A percentile compares a stretch with the other conserved stretches of the same genome.
Evolutionary conservation across 441 rosid genomes (phyloP).

Genomic region (Populus tomentosa): DNA sequence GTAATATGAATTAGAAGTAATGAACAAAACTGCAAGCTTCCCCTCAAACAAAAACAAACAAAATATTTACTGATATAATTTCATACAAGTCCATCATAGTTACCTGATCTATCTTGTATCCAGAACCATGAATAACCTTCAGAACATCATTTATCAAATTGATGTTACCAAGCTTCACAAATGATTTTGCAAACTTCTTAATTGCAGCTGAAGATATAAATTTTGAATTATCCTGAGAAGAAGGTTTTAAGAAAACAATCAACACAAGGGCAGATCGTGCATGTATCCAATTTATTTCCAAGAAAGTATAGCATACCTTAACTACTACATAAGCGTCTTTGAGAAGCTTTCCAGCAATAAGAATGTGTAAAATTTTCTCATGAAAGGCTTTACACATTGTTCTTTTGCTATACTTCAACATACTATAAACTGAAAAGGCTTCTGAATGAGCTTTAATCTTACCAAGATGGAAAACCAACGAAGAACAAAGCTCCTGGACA

Average conservation of each 20-base stretch:
- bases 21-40: no score
- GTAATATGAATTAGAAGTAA: no score
- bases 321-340: constrained; percentile 86
- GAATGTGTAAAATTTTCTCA: constrained; percentile 72
- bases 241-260: background rate
- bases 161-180: constrained; percentile 4
- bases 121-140: constrained; percentile 1
- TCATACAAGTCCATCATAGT: background rate
- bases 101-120: constrained; percentile 1
- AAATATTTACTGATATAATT: background rate
- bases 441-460: constrained; percentile 55
- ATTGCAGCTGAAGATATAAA: background rate
- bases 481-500: constrained; percentile 66
- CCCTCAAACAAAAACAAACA: background rate
- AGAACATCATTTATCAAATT: constrained; percentile 4
- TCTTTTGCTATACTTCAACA: constrained; percentile 75
- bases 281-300: background rate
- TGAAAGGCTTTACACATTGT: constrained; percentile 74
- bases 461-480: constrained; percentile 73
- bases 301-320: constrained; percentile 46
- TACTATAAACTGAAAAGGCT: constrained; percentile 70
- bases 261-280: no score
- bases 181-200: constrained; percentile 2
- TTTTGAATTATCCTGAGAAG: background rate
- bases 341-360: constrained; percentile 62